These are phyloP conservation scores for Cladobotryum protrusum DNA, from an alignment of 2,329 filamentous ascomycete genomes.

Conservation along the genomic window DNA sequence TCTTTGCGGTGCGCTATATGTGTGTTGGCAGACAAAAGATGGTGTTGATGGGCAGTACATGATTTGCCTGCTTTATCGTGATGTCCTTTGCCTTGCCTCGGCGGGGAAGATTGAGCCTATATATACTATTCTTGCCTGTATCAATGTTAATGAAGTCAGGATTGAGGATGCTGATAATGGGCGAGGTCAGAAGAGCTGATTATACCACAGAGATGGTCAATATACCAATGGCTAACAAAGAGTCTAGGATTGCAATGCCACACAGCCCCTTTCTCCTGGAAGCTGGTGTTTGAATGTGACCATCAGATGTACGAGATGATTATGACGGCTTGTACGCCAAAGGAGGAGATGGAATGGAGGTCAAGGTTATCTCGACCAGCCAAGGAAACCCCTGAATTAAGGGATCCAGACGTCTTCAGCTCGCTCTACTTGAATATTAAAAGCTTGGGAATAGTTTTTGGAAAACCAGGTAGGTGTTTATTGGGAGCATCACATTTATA, in stretches of 20 bases:
- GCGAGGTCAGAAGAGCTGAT: conserved; percentile 48
- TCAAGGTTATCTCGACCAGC: conserved; percentile 51
- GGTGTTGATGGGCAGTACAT: conserved; percentile 72
- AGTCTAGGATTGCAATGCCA: conserved; percentile 76
- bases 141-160: conserved; percentile 59
- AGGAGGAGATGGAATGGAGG: conserved; percentile 78
- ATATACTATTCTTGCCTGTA: conserved; percentile 69
- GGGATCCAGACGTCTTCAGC: conserved; percentile 48
- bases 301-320: conserved; percentile 77
- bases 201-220: too few species aligned
- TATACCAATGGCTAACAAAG: neutral
- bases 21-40: conserved; percentile 70
- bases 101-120: conserved; percentile 56
- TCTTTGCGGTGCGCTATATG: conserved; percentile 76
- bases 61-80: conserved; percentile 76
- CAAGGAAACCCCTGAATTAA: conserved; percentile 41
- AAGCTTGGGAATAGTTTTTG: conserved; percentile 68
- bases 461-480: conserved; percentile 52
- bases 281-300: conserved; percentile 73
- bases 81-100: conserved; percentile 70
- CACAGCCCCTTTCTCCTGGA: conserved; percentile 85
- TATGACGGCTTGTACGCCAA: conserved; percentile 75
- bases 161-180: conserved; percentile 71
- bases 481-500: neutral
- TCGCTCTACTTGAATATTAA: conserved; percentile 66